Evolutionary conservation across 2,329 filamentous ascomycete genomes (phyloP).

Genomic region (Esteya vermicola): DNA sequence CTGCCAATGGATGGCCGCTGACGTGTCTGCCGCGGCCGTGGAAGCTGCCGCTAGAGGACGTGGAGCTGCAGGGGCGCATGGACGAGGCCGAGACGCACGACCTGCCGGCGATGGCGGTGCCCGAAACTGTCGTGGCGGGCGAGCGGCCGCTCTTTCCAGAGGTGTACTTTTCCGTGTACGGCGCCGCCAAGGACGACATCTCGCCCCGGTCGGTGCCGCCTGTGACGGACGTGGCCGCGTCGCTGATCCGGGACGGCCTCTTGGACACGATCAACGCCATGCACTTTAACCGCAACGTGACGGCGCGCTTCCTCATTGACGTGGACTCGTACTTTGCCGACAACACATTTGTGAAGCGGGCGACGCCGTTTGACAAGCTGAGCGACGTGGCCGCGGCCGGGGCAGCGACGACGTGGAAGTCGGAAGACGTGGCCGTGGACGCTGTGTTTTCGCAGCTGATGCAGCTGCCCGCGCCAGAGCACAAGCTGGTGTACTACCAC

Average conservation of each 20-base stretch:
- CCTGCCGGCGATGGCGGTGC: conserved; percentile 64
- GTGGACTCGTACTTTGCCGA: conserved; percentile 89
- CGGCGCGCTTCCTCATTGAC: conserved; percentile 82
- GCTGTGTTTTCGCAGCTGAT: conserved; percentile 93
- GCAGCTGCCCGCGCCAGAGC: conserved; percentile 71
- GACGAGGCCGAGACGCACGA: conserved; percentile 52
- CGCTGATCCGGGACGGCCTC: conserved; percentile 70
- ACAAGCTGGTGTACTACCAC: conserved; percentile 95
- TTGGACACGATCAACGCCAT: conserved; percentile 89
- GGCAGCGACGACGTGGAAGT: conserved; percentile 75
- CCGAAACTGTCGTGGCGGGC: conserved; percentile 60
- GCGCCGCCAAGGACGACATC: conserved; percentile 4
- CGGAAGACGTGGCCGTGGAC: conserved; percentile 94
- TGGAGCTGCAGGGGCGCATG: conserved; percentile 44
- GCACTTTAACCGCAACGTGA: conserved; percentile 79
- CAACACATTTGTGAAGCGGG: conserved; percentile 83
- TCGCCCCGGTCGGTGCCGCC: conserved; percentile 76
- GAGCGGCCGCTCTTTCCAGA: conserved; percentile 75
- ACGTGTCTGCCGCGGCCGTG: conserved; percentile 54
- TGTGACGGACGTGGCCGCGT: conserved; percentile 61
- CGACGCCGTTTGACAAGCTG: conserved; percentile 82
- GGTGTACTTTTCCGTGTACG: conserved; percentile 83
- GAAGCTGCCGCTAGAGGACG: conserved; percentile 46
- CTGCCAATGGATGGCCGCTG: conserved; percentile 60
- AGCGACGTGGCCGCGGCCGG: conserved; percentile 42